These are phyloP conservation scores for Skeletonema grethae DNA, from an alignment of 108 stramenopile genomes.

Conservation along the genomic window DNA sequence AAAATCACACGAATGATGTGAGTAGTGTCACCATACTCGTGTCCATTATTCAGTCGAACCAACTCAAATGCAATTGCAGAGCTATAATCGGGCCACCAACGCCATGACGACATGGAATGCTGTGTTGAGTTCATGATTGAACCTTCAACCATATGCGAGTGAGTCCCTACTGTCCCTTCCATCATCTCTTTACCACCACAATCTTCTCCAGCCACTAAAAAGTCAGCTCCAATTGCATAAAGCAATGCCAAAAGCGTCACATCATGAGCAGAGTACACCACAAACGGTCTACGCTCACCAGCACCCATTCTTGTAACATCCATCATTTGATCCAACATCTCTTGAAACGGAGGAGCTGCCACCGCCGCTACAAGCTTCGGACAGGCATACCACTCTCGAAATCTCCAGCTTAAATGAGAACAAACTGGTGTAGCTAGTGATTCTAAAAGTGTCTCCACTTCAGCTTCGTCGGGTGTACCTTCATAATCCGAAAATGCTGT, in stretches of 20 bases:
- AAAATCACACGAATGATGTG: slow-evolving; percentile 41
- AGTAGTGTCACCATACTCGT: slow-evolving; percentile 11
- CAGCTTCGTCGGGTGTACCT: slow-evolving; percentile 35
- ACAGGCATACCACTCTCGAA: slow-evolving; percentile 76
- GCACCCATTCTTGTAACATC: slow-evolving; percentile 24
- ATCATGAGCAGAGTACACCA: slow-evolving; percentile 77
- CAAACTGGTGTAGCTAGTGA: slow-evolving; percentile 56
- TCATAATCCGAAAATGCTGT: slow-evolving; percentile 60
- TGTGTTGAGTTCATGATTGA: slow-evolving; percentile 2
- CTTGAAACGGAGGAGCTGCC: slow-evolving; percentile 64
- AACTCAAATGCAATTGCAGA: slow-evolving; percentile 53
- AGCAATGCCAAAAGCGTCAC: slow-evolving; percentile 73
- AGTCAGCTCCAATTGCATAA: slow-evolving; percentile 75
- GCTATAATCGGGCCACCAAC: slow-evolving; percentile 54
- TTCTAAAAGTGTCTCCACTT: slow-evolving; percentile 46
- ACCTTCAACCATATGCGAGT: slow-evolving; percentile 14
- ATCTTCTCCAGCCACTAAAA: slow-evolving; percentile 52
- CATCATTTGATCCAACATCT: slow-evolving; percentile 48
- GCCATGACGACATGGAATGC: slow-evolving; percentile 20
- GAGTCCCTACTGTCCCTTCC: slow-evolving; percentile 15
- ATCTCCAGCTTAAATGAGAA: slow-evolving; percentile 73
- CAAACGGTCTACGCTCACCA: slow-evolving; percentile 50
- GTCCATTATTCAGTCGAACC: slow-evolving; percentile 25
- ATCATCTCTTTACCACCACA: slow-evolving; percentile 38
- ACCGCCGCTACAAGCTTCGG: slow-evolving; percentile 61